phyloP scores from a whole-genome alignment of 768 basidiomycete species.

The Chalciporus sphaerocephalus region DNA sequence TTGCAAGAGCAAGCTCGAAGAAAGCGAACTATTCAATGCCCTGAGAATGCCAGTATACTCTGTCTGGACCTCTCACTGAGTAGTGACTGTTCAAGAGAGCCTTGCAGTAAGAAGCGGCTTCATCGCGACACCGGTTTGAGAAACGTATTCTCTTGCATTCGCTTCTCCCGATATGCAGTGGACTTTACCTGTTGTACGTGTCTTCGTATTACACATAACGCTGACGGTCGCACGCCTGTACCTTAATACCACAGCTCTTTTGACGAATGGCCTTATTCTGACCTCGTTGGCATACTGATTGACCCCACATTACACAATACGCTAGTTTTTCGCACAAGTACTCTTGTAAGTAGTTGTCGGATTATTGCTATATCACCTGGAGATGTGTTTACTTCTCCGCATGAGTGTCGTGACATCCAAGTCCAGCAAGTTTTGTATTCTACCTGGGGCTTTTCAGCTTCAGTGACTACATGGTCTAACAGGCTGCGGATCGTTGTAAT shows the following conservation, averaged over 20 bases:
- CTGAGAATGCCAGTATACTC: constrained; percentile 12
- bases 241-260: background rate
- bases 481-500: no score
- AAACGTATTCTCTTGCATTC: background rate
- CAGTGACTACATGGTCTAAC: no score
- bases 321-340: no score
- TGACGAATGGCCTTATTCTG: no score
- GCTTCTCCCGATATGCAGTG: constrained; percentile 1
- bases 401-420: no score
- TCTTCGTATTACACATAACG: constrained; percentile 7
- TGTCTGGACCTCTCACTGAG: constrained; percentile 15
- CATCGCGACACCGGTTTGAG: background rate
- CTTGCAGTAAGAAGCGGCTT: background rate
- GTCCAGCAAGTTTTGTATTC: no score
- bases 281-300: no score
- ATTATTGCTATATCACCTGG: no score
- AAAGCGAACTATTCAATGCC: constrained; percentile 13
- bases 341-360: no score
- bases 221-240: background rate
- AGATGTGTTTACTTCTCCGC: no score
- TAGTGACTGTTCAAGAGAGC: constrained; percentile 22
- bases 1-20: constrained; percentile 20
- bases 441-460: no score
- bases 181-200: constrained; percentile 17
- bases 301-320: no score